Base-by-base conservation (phyloP, 176 grass and related monocot genomes). In the Canna indica region DNA sequence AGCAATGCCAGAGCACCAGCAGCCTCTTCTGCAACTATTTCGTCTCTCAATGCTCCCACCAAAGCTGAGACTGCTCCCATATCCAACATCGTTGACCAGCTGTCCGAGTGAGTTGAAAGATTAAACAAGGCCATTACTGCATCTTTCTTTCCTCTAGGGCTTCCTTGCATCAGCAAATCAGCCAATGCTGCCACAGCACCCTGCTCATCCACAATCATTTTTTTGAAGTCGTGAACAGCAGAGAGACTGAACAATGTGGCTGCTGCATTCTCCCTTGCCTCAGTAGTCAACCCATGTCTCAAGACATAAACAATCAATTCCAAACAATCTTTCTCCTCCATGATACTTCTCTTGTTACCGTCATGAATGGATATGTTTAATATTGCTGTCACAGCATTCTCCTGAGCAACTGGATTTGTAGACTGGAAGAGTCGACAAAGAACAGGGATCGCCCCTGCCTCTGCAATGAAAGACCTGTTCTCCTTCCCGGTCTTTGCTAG, bases 51-150 rank as follows among this genome's bases (percentile, higher is more conserved):
- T 64, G 93, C 76, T 48, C 87, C 81, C 33, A 84, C 91, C 47
- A 97, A 74, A 17, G 79, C 76, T 47, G 88, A 50, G 57, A 84
- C 77, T 26, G 93, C 86, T 4, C 72, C 83, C 26, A 86, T 85
- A 52, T 92, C 88, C 3, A 92, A 73, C 93, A 97, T 90, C 68
- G 78, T 73, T 14, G 24, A 25, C 64, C 88, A 87, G 77, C 88
- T 92, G 64, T 97, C 88, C 44, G 86, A 84, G 75, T 97, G 88
- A 1, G 88, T 97, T 0, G 93, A 97, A 61, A 97, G 86, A 77
- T 97, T 97, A 82, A 97, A 97, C 35, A 97, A 72, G 5, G 93
- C 93, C 93, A 97, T 97, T 36, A 97, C 93, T 27, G 93, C 93
- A 69, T 97, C 93, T 69, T 97, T 97, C 83, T 78, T 89, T 27